Evolutionary conservation across 2,329 filamentous ascomycete species (phyloP).

Genomic region (Eutypella sp.): DNA sequence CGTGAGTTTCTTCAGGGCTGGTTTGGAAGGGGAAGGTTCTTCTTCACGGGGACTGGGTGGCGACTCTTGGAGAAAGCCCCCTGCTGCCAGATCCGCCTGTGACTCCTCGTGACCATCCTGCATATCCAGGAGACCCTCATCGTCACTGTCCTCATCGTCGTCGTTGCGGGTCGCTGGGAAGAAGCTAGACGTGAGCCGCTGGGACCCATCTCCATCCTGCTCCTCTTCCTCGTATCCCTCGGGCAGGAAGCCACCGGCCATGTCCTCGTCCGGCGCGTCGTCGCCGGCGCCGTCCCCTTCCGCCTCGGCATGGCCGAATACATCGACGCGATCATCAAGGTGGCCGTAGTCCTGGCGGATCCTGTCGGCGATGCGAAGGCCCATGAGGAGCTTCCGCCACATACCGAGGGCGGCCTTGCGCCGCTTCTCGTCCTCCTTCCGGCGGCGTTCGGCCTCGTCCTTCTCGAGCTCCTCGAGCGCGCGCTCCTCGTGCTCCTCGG

Average conservation of each 20-base stretch:
- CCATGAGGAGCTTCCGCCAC: conserved; percentile 87
- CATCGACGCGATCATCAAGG: conserved; percentile 45
- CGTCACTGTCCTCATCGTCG: conserved; percentile 23
- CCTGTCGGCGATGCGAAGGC: conserved; percentile 73
- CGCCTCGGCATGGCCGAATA: conserved; percentile 46
- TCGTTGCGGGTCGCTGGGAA: conserved; percentile 42
- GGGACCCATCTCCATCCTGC: conserved; percentile 18
- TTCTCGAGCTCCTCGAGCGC: conserved; percentile 75
- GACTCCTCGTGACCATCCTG: background rate
- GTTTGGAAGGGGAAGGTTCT: too few relatives aligned
- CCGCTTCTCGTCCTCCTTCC: conserved; percentile 80
- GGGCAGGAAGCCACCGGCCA: conserved; percentile 58
- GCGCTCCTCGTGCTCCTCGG: conserved; percentile 68
- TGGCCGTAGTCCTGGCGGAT: conserved; percentile 73
- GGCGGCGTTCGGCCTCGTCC: conserved; percentile 67
- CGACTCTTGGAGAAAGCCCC: too few relatives aligned
- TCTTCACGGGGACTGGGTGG: too few relatives aligned
- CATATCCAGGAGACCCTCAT: background rate
- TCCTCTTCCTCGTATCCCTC: conserved; percentile 48
- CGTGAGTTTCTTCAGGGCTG: background rate
- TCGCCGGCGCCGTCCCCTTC: conserved; percentile 14
- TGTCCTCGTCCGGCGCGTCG: conserved; percentile 38
- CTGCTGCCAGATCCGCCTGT: too few relatives aligned
- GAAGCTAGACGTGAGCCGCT: conserved; percentile 38
- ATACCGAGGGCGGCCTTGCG: conserved; percentile 66